A percentile compares a stretch with the other conserved stretches of the same genome.
Evolutionary conservation across 768 basidiomycete genomes (phyloP).

Genomic region (Naematelia aurantialba): DNA sequence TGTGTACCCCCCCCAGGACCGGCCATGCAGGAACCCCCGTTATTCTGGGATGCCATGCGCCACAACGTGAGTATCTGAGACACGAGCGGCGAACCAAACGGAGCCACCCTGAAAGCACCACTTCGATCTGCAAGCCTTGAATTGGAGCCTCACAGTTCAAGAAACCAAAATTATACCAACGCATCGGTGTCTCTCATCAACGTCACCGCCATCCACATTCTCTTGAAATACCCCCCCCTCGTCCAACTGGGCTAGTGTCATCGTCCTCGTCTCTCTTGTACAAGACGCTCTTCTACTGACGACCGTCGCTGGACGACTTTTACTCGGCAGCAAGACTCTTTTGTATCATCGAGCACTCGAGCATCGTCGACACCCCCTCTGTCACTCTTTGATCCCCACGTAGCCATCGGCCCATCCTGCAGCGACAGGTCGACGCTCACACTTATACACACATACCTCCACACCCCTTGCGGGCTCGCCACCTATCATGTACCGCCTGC

Average conservation of each 20-base stretch:
- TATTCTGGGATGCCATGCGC: neutral
- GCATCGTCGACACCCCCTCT: neutral
- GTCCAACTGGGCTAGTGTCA: neutral
- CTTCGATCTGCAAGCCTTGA: neutral
- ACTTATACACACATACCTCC: neutral
- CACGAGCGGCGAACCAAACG: too few species aligned
- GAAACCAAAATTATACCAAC: neutral
- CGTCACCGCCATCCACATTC: neutral
- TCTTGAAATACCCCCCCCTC: neutral
- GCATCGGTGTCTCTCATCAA: neutral
- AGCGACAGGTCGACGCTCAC: neutral
- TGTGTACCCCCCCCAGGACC: neutral
- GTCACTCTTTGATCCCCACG: neutral
- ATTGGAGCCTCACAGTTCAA: neutral
- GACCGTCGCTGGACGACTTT: neutral
- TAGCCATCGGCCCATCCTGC: neutral
- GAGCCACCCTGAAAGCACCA: neutral
- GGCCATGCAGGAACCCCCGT: neutral
- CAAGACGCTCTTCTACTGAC: neutral
- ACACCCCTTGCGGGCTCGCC: neutral
- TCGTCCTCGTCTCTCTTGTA: neutral
- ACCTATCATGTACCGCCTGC: neutral
- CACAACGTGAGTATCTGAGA: neutral
- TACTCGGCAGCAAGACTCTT: neutral
- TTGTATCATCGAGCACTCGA: neutral